Conservation (phyloP, 257 asterid species). For the Capsicum chinense region DNA sequence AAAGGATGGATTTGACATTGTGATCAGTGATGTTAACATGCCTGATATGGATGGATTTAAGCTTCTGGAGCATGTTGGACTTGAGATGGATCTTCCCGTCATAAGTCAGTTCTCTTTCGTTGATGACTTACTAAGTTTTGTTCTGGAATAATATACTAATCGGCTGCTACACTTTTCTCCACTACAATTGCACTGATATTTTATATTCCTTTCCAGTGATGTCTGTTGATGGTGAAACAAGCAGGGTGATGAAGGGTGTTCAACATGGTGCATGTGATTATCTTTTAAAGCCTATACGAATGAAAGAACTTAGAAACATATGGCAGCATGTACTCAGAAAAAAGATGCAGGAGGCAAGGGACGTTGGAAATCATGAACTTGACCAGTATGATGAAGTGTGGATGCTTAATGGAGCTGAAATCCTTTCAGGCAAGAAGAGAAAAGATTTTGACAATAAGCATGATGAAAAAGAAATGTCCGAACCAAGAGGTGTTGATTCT, state of each 20-base stretch:
- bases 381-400: slow-evolving; percentile 59
- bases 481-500: slow-evolving; percentile 42
- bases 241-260: slow-evolving; percentile 83
- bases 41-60: slow-evolving; percentile 99
- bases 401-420: slow-evolving; percentile 54
- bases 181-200: neutral
- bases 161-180: neutral
- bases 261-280: slow-evolving; percentile 87
- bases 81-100: slow-evolving; percentile 97
- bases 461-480: slow-evolving; percentile 48
- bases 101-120: slow-evolving; percentile 61
- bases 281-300: slow-evolving; percentile 77
- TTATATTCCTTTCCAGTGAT: slow-evolving; percentile 54
- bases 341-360: slow-evolving; percentile 60
- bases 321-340: slow-evolving; percentile 88
- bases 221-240: slow-evolving; percentile 81
- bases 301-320: slow-evolving; percentile 78
- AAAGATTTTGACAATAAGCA: slow-evolving; percentile 55
- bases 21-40: slow-evolving; percentile 95
- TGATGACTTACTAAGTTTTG: neutral
- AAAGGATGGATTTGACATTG: slow-evolving; percentile 83
- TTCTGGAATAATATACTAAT: neutral
- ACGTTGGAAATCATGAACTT: slow-evolving; percentile 43
- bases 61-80: slow-evolving; percentile 93
- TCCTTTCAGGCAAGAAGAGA: slow-evolving; percentile 60